Percentiles rank a stretch among this genome's conserved stretches.
Evolutionary conservation across 441 rosid genomes (phyloP).

Genomic region (Adansonia madagascariensis): DNA sequence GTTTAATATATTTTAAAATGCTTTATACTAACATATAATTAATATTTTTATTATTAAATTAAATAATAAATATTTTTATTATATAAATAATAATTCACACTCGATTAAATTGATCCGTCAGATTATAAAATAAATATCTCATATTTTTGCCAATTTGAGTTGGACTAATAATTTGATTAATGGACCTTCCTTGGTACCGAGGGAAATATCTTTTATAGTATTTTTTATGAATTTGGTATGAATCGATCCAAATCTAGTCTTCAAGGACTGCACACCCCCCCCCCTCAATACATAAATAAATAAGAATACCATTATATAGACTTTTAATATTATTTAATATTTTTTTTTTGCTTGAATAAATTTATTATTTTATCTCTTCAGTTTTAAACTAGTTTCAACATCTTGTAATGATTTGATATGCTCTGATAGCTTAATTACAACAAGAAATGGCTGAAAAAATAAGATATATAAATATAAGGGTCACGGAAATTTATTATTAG

Average conservation of each 20-base stretch:
- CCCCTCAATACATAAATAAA: background rate
- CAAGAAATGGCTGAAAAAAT: constrained; percentile 1
- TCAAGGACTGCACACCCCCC: background rate
- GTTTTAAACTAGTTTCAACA: background rate
- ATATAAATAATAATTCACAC: too few species aligned
- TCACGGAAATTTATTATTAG: too few species aligned
- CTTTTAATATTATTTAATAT: background rate
- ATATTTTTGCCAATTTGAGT: too few species aligned
- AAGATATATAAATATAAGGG: background rate
- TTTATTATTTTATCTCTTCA: background rate
- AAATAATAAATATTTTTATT: too few species aligned
- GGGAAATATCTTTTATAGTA: too few species aligned
- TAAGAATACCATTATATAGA: background rate
- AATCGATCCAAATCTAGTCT: background rate
- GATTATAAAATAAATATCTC: too few species aligned
- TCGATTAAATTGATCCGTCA: too few species aligned
- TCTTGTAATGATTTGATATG: background rate
- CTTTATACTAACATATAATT: too few species aligned
- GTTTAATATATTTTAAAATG: too few species aligned
- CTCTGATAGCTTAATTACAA: background rate
- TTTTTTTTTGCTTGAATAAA: background rate
- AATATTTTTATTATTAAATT: too few species aligned
- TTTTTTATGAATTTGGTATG: background rate
- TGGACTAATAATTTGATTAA: too few species aligned
- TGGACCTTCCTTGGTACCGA: too few species aligned